Conservation (phyloP, 78 protist genomes). For the Acrasis kona region DNA sequence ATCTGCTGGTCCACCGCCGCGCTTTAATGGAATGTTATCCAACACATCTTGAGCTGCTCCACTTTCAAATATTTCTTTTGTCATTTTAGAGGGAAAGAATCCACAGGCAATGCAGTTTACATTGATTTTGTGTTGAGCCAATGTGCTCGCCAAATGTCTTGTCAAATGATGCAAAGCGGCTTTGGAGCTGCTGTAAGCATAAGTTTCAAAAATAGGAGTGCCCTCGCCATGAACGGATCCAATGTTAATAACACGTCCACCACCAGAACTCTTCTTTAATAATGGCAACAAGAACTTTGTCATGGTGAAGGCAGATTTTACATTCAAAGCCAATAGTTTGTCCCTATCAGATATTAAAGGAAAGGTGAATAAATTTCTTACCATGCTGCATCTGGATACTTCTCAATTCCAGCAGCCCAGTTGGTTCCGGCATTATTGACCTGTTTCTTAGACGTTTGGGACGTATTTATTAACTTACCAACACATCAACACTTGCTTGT, state of each 20-base stretch:
- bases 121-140: conserved; percentile 32
- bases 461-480: conserved; percentile 38
- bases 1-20: conserved; percentile 36
- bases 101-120: no score
- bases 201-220: conserved; percentile 21
- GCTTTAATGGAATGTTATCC: conserved; percentile 11
- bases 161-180: conserved; percentile 52
- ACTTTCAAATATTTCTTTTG: conserved; percentile 32
- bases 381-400: conserved; percentile 42
- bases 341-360: no score
- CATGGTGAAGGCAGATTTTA: conserved; percentile 36
- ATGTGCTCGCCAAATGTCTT: conserved; percentile 19
- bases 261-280: conserved; percentile 16
- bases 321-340: conserved; percentile 38
- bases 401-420: conserved; percentile 50
- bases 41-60: conserved; percentile 32
- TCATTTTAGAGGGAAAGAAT: no score
- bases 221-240: conserved; percentile 43
- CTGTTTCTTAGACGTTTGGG: no score
- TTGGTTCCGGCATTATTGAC: conserved; percentile 32
- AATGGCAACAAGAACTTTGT: conserved; percentile 23
- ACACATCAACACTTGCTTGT: conserved; percentile 20
- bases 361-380: no score
- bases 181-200: conserved; percentile 35
- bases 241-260: conserved; percentile 28